Conservation (phyloP, 257 asterid genomes). For the Leonotis leonurus region DNA sequence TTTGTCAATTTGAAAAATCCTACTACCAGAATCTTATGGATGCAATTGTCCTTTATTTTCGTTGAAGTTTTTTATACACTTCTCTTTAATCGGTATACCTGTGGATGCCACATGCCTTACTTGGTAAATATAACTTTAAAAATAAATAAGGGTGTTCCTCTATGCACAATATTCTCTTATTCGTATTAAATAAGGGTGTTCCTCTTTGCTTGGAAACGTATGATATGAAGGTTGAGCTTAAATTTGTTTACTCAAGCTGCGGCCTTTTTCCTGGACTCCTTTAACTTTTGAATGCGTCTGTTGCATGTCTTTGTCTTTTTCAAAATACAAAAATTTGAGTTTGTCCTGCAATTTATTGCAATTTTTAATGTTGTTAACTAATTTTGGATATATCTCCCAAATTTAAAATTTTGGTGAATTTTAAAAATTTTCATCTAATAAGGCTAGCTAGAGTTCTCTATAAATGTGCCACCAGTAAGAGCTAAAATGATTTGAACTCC, state of each 20-base stretch:
- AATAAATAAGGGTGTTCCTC: neutral
- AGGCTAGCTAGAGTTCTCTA: neutral
- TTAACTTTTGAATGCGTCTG: neutral
- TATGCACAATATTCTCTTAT: neutral
- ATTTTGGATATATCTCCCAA: neutral
- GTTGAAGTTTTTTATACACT: neutral
- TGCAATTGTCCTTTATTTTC: neutral
- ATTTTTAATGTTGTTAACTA: neutral
- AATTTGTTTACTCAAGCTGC: neutral
- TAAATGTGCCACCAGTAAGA: constrained; percentile 6
- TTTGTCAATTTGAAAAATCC: constrained; percentile 3
- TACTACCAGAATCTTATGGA: constrained; percentile 5
- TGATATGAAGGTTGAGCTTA: neutral
- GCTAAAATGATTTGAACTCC: constrained; percentile 26
- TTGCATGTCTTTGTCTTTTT: neutral
- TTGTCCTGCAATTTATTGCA: neutral
- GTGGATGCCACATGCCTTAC: neutral
- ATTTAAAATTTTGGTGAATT: neutral
- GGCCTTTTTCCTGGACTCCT: neutral
- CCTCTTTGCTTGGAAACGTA: neutral
- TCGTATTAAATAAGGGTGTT: neutral
- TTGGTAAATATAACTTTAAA: neutral
- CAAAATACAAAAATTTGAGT: neutral
- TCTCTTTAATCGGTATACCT: neutral
- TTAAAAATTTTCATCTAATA: neutral